phyloP scores from a whole-genome alignment of 2,329 filamentous ascomycete species.

The Clonostachys sp. region DNA sequence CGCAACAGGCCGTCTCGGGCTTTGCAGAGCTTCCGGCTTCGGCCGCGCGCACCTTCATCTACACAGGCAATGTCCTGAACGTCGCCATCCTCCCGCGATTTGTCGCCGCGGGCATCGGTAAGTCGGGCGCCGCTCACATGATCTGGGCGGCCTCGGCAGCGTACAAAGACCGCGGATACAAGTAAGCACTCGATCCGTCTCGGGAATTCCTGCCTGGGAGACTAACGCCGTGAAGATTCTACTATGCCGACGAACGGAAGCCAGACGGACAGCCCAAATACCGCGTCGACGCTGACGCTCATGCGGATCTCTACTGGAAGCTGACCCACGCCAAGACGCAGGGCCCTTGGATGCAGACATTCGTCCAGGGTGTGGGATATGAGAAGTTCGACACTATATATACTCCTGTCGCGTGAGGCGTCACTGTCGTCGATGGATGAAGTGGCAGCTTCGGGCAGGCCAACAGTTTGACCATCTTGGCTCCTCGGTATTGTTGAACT shows the following conservation, averaged over 20 bases:
- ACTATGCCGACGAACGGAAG: slow-evolving; percentile 44
- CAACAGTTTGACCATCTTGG: not conserved
- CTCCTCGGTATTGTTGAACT: not conserved
- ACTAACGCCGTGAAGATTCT: slow-evolving; percentile 31
- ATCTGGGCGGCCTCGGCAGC: slow-evolving; percentile 15
- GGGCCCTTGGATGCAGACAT: slow-evolving; percentile 39
- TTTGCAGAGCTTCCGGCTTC: slow-evolving; percentile 19
- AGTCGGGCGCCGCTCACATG: slow-evolving; percentile 23
- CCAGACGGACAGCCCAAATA: slow-evolving; percentile 25
- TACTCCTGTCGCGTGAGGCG: not conserved
- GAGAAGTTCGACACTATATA: slow-evolving; percentile 18
- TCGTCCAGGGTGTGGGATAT: slow-evolving; percentile 35
- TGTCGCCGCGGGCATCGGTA: slow-evolving; percentile 29
- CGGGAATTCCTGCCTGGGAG: not conserved
- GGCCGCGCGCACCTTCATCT: slow-evolving; percentile 32
- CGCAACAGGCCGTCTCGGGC: slow-evolving; percentile 27
- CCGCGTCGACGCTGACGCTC: slow-evolving; percentile 30
- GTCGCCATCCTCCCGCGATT: slow-evolving; percentile 13
- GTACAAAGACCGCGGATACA: slow-evolving; percentile 22
- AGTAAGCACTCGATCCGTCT: slow-evolving; percentile 12
- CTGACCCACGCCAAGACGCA: slow-evolving; percentile 32
- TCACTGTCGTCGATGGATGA: not conserved
- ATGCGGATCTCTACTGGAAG: slow-evolving; percentile 30
- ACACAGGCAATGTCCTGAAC: slow-evolving; percentile 35
- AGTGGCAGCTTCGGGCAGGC: not conserved